These are phyloP conservation scores for Camellia oleifera DNA, from an alignment of 179 eudicot genomes.

Conservation along the genomic window DNA sequence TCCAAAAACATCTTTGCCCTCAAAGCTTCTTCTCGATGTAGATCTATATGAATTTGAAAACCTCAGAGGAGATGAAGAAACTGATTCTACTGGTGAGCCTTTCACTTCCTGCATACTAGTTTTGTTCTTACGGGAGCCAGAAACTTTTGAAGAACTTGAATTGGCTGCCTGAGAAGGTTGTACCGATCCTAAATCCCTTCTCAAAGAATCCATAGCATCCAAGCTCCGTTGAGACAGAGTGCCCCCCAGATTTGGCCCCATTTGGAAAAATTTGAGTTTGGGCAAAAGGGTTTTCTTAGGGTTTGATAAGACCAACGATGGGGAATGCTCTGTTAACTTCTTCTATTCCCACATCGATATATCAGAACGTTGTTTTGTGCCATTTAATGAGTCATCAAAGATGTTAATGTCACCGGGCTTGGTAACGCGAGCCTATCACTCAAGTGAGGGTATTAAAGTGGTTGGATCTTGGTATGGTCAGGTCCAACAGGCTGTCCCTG, in stretches of 20 bases:
- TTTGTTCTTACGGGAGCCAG: conserved; percentile 65
- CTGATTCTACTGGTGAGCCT: conserved; percentile 97
- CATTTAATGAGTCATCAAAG: too few relatives aligned
- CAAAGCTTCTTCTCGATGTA: conserved; percentile 27
- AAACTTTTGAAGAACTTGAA: conserved; percentile 95
- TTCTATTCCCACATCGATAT: too few relatives aligned
- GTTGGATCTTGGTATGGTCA: too few relatives aligned
- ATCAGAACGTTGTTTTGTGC: too few relatives aligned
- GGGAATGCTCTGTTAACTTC: too few relatives aligned
- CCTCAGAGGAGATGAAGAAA: conserved; percentile 91
- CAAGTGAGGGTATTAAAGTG: too few relatives aligned
- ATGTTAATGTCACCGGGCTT: too few relatives aligned
- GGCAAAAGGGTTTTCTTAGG: too few relatives aligned
- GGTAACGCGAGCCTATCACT: too few relatives aligned
- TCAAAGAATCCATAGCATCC: conserved; percentile 36
- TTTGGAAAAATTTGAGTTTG: not conserved
- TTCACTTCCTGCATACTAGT: conserved; percentile 54
- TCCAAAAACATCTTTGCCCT: conserved; percentile 34
- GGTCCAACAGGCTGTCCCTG: too few relatives aligned
- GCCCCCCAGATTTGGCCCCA: conserved; percentile 21
- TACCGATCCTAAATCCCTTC: conserved; percentile 36
- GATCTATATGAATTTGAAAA: conserved; percentile 44
- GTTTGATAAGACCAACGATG: too few relatives aligned
- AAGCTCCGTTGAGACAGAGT: conserved; percentile 24
- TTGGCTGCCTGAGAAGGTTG: conserved; percentile 67